phyloP scores from a whole-genome alignment of 805 yeast species.

The Geotrichum ghanense region DNA sequence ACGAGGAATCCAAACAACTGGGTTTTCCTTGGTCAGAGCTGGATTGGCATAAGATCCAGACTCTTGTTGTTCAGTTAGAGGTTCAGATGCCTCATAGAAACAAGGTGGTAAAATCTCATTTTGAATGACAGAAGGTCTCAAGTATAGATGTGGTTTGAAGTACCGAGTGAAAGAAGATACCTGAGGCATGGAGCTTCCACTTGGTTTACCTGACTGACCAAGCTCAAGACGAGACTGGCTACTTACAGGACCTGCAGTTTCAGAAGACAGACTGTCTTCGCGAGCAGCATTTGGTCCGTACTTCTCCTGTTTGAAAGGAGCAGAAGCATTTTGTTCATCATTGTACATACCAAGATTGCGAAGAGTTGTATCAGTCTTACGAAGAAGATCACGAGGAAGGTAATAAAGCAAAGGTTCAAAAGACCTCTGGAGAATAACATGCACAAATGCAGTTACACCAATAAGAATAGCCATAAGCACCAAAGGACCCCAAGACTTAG shows the following conservation, averaged over 20 bases:
- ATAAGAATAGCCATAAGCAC: slow-evolving; percentile 60
- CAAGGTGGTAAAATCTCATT: slow-evolving; percentile 18
- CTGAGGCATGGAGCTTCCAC: slow-evolving; percentile 6
- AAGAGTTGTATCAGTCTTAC: slow-evolving; percentile 1
- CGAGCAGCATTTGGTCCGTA: not conserved
- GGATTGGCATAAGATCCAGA: slow-evolving; percentile 70
- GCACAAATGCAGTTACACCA: slow-evolving; percentile 56
- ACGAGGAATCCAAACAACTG: slow-evolving; percentile 83
- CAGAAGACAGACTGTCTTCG: not conserved
- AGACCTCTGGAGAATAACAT: slow-evolving; percentile 50
- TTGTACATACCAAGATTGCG: not conserved
- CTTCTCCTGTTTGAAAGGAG: not conserved
- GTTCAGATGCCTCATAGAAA: slow-evolving; percentile 21
- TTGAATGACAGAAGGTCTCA: slow-evolving; percentile 25
- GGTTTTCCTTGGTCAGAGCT: slow-evolving; percentile 54
- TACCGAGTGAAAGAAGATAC: slow-evolving; percentile 34
- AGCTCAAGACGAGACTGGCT: slow-evolving; percentile 10
- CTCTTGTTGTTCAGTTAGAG: slow-evolving; percentile 31
- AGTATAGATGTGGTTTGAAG: slow-evolving; percentile 44
- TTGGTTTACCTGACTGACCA: slow-evolving; percentile 3
- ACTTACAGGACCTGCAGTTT: not conserved
- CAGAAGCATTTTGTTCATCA: slow-evolving; percentile 9
- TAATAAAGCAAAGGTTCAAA: slow-evolving; percentile 45
- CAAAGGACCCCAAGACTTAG: slow-evolving; percentile 93
- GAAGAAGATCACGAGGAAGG: slow-evolving; percentile 27